Base-by-base conservation (phyloP, 148 eudicot genomes). In the Linanthus parryae region DNA sequence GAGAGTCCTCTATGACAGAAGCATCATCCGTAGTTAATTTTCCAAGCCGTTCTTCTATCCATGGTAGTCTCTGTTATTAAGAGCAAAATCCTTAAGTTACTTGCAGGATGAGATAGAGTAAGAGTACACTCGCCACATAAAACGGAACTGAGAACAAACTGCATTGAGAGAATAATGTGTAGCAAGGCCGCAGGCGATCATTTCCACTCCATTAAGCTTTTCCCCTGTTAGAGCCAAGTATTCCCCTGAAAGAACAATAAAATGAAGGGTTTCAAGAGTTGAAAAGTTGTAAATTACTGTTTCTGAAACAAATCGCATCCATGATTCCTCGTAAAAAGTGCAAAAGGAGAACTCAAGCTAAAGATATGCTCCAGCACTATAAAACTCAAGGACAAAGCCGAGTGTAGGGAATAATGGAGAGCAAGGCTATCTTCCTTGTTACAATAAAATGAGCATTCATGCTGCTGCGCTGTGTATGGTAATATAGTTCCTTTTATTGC, bases 201-300 rank as follows among this genome's bases (percentile, higher is more conserved):
- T 83, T 59, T 91, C 98, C 7, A 58, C 74, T 40, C 98, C 95
- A 61, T 83, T 74, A 34, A 91, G 79, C 65, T 81, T 91, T 66
- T 86, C 97, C 65, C 97, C 95, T 9, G 97, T 86, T 41, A 91
- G 68, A 59, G 97, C 95, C 72, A 91, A 69, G 66, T 83, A 91
- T 63, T 91, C 97, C 51, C 95, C 97, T 91, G 82, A 52, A 74
- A 50, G 42, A 33, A 68, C 56, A 36, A 59, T 28, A 11, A 35
- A 23, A 41, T 44, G 7, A 4, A 38, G 7, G 16, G 9, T 20
- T 48, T 8, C 27, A 17, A 22, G 5, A 35, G 44, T 44, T 11
- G 26, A 5, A 50, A 49, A 13, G 34, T 37, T 18, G 38, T 13
- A 3, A 16, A 27, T n/a, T n/a, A n/a, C n/a, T n/a, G n/a, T n/a